Evolutionary conservation across 148 eudicot genomes (phyloP), one percentile per base, ranked within the genome.

Genomic region (Pharnaceum exiguum): DNA sequence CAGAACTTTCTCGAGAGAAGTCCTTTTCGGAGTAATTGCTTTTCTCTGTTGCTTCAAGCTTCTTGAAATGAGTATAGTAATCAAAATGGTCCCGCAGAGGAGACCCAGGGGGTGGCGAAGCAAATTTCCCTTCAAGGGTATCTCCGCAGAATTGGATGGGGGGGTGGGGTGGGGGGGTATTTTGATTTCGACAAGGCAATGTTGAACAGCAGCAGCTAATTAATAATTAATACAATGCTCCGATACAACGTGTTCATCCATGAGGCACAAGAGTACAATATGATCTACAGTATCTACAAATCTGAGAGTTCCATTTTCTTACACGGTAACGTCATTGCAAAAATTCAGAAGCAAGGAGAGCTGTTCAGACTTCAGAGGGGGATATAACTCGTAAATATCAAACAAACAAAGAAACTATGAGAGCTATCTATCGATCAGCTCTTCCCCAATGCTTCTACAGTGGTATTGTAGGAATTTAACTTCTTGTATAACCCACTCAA

Each of bases 31-130:
- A 51, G 49, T 28, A 69, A 28, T 53, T 51, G 55, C 59, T 66
- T 76, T 60, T 71, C 79, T 54, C 62, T 21, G 61, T 77, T 29
- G 62, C 55, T 17, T 55, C 72, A 62, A 50, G 27, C 47, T 29
- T 70, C 40, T 31, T 56, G 28, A 66, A 45, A 7, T 21, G 12
- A 32, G 65, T 25, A 71, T 73, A 73, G 37, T 66, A 62, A 54
- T 73, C 77, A 31, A 70, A 54, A 67, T 68, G 71, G 21, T 72
- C 75, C 43, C 28, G 67, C 32, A 61, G 47, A 45, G 83, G 60
- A 31, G 80, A 70, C 61, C 77, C 80, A 27, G 72, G 70, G 27
- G 76, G 68, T 43, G 74, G 70, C n/a, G n/a, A n/a, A n/a, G n/a
- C n/a, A n/a, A n/a, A 63, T 58, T n/a, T n/a, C n/a, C n/a, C 57